Conservation (phyloP, 345 rosid genomes). For the Carallia pectinifolia region DNA sequence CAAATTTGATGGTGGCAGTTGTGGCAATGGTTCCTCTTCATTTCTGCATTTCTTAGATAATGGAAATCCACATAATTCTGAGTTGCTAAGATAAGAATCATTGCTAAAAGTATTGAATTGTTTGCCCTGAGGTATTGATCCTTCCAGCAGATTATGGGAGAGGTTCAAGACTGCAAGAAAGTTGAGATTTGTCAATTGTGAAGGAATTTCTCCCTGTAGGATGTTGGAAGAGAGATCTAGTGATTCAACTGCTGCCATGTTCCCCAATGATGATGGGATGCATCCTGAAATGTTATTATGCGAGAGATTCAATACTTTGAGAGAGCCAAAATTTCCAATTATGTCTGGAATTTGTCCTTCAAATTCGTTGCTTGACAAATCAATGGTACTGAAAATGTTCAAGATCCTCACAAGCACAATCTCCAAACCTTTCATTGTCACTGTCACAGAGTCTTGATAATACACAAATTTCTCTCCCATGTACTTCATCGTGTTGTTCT, state of each 20-base stretch:
- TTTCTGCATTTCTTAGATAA: not conserved
- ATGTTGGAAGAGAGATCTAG: constrained; percentile 27
- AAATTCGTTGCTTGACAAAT: constrained; percentile 17
- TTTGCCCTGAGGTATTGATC: not conserved
- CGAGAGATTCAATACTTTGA: constrained; percentile 3
- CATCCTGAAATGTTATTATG: constrained; percentile 10
- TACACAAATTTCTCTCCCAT: not conserved
- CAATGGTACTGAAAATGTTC: constrained; percentile 2
- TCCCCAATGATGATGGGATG: constrained; percentile 1
- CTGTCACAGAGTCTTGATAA: not conserved
- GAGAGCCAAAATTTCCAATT: not conserved
- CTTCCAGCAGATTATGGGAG: not conserved
- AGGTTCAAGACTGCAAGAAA: constrained; percentile 2
- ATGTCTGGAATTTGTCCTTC: constrained; percentile 8
- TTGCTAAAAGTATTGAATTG: not conserved
- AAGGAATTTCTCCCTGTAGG: constrained; percentile 21
- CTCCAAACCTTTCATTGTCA: constrained; percentile 2
- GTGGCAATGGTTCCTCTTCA: not conserved
- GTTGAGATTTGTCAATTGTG: not conserved
- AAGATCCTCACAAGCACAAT: not conserved
- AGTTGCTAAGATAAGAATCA: not conserved
- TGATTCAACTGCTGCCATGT: constrained; percentile 15
- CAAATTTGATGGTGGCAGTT: no score
- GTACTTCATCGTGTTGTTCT: not conserved
- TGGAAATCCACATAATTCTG: not conserved